Evolutionary conservation across 83 land plant genomes (phyloP).

Genomic region (Thuja plicata): DNA sequence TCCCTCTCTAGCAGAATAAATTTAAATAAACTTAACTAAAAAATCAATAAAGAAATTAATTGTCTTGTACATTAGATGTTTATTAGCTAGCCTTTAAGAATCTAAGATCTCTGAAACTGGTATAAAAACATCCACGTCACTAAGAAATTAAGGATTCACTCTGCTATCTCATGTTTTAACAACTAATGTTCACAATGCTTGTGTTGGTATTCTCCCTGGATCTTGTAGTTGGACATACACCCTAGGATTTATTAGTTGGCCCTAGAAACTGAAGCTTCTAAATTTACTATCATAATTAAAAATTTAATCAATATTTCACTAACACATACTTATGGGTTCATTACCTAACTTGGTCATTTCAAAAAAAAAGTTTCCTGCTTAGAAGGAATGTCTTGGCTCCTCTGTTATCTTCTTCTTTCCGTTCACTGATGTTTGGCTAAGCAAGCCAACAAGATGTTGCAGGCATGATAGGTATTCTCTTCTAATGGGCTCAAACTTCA

Average conservation of each 20-base stretch:
- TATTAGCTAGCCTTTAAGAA: neutral
- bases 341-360: no score
- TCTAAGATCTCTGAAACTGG: conserved; percentile 23
- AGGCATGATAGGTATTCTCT: conserved; percentile 8
- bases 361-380: no score
- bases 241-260: neutral
- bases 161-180: conserved; percentile 44
- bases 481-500: neutral
- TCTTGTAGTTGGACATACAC: conserved; percentile 30
- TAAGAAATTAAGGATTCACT: conserved; percentile 53
- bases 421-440: neutral
- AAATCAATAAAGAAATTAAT: no score
- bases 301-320: no score
- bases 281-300: neutral
- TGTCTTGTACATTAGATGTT: neutral
- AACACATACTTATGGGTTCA: no score
- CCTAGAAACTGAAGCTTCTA: neutral
- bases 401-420: neutral
- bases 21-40: no score
- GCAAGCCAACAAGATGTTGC: neutral
- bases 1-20: no score
- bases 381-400: neutral
- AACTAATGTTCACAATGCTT: conserved; percentile 45
- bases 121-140: conserved; percentile 57
- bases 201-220: conserved; percentile 46